These are phyloP conservation scores for Cinchona pubescens DNA, from an alignment of 257 asterid genomes.

Conservation along the genomic window DNA sequence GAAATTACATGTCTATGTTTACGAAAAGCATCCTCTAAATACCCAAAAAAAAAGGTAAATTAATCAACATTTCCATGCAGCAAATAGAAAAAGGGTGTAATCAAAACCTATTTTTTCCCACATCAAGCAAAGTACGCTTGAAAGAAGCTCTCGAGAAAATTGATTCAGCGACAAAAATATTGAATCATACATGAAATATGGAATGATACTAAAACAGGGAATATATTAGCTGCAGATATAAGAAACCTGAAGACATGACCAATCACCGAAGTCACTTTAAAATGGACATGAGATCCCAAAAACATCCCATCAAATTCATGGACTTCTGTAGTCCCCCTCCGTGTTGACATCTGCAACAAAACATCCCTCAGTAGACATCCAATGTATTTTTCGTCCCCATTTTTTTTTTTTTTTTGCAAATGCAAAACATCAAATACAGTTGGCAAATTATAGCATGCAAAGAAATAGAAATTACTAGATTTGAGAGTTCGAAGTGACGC, in stretches of 20 bases:
- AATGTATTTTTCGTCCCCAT: neutral
- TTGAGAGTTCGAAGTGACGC: neutral
- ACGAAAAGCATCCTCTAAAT: neutral
- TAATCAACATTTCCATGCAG: neutral
- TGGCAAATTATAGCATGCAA: neutral
- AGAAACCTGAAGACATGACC: constrained; percentile 95
- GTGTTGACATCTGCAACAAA: constrained; percentile 65
- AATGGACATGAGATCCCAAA: constrained; percentile 62
- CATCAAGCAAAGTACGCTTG: neutral
- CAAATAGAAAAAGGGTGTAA: neutral
- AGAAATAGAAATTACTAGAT: neutral
- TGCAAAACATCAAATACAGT: neutral
- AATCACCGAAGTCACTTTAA: constrained; percentile 88
- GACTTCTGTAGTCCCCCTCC: constrained; percentile 83
- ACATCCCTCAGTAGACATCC: neutral
- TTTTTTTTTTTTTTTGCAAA: neutral
- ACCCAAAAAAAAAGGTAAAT: neutral
- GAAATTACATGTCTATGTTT: neutral
- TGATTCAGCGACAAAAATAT: constrained; percentile 14
- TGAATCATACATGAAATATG: neutral
- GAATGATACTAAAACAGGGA: constrained; percentile 8
- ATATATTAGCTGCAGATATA: neutral
- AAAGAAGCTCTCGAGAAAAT: constrained; percentile 16
- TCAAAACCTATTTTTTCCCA: neutral
- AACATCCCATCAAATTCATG: constrained; percentile 81